Evolutionary conservation across 805 yeast genomes (phyloP).

Genomic region (Schwanniomyces polymorphus): DNA sequence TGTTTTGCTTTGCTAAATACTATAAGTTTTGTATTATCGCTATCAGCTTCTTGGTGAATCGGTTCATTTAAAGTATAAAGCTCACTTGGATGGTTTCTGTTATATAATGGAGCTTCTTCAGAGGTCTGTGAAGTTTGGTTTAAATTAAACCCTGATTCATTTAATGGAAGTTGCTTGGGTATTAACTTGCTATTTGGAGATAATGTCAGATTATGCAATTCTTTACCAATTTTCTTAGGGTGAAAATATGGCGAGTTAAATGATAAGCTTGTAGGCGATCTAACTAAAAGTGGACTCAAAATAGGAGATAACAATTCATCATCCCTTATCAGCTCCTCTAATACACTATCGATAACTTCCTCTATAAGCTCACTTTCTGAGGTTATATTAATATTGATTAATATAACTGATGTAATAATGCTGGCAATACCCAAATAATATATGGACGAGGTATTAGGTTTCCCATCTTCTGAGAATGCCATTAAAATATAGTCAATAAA

Average conservation of each 20-base stretch:
- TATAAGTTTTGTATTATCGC: constrained; percentile 7
- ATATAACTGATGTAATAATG: constrained; percentile 46
- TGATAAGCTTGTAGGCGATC: neutral
- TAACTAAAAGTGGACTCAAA: constrained; percentile 41
- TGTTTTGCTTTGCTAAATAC: constrained; percentile 20
- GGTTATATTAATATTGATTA: constrained; percentile 43
- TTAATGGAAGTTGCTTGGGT: constrained; percentile 2
- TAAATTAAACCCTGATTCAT: constrained; percentile 14
- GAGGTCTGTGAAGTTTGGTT: constrained; percentile 5
- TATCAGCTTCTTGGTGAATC: neutral
- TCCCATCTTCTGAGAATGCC: constrained; percentile 14
- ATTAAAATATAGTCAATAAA: constrained; percentile 45
- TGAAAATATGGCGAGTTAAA: constrained; percentile 5
- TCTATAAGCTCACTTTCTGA: constrained; percentile 47
- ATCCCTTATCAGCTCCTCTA: constrained; percentile 46
- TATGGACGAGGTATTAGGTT: constrained; percentile 21
- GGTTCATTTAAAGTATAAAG: constrained; percentile 5
- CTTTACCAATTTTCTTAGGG: constrained; percentile 1
- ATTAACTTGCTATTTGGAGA: constrained; percentile 10
- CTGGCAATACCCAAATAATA: constrained; percentile 50
- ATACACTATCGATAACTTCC: constrained; percentile 47
- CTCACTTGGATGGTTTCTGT: constrained; percentile 8
- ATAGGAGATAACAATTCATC: constrained; percentile 49
- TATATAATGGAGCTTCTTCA: constrained; percentile 5
- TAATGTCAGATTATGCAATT: neutral